Percentiles rank a stretch among this genome's conserved stretches.
Conservation (phyloP, 257 asterid genomes). For the Gentiana dahurica region DNA sequence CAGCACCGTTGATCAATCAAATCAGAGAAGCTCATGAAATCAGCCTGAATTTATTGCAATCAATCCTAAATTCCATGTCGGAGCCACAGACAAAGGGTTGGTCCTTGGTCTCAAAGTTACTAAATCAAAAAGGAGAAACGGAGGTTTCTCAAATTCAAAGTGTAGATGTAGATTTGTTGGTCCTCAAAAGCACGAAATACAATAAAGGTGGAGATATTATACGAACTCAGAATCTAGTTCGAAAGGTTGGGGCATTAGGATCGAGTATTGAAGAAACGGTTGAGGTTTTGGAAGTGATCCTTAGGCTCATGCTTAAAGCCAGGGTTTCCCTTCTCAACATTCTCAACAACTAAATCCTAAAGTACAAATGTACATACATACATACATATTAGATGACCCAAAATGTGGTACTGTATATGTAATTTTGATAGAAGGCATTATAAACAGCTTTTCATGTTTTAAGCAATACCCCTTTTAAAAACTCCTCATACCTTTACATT, state of each 20-base stretch:
- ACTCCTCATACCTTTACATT: too few relatives aligned
- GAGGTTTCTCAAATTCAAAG: background rate
- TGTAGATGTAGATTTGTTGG: constrained; percentile 4
- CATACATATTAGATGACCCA: background rate
- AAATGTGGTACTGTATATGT: too few relatives aligned
- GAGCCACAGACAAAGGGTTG: constrained; percentile 8
- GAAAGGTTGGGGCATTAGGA: constrained; percentile 17
- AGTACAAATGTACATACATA: background rate
- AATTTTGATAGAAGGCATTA: too few relatives aligned
- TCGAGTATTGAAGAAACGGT: constrained; percentile 13
- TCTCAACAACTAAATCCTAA: constrained; percentile 7
- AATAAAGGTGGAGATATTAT: background rate
- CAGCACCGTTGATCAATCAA: constrained; percentile 2
- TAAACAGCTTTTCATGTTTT: too few relatives aligned
- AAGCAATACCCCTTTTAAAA: too few relatives aligned
- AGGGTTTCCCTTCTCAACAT: constrained; percentile 24
- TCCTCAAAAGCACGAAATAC: constrained; percentile 1
- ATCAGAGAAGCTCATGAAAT: constrained; percentile 19
- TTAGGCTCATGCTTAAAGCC: constrained; percentile 17
- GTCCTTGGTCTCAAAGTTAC: constrained; percentile 24
- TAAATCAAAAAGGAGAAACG: constrained; percentile 1
- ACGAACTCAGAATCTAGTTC: constrained; percentile 7
- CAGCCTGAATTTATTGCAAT: constrained; percentile 10
- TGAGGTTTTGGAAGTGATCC: constrained; percentile 11
- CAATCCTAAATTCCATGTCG: constrained; percentile 7